A percentile compares a stretch with the other conserved stretches of the same genome.
Evolutionary conservation across 2,329 filamentous ascomycete species (phyloP).

Genomic region (Penicillium brevicompactum): DNA sequence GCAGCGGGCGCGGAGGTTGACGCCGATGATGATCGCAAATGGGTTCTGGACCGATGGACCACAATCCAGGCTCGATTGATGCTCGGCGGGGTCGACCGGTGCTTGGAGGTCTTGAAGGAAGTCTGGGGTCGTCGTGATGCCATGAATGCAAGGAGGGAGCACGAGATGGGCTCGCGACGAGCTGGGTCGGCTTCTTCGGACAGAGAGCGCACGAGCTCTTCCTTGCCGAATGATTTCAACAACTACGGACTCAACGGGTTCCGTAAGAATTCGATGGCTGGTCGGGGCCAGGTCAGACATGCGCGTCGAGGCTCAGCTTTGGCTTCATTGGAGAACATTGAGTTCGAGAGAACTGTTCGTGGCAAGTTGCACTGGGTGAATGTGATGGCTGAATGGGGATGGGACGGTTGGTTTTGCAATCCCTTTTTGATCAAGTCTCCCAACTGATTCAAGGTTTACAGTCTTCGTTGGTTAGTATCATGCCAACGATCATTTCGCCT

Average conservation of each 20-base stretch:
- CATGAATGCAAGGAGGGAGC: constrained; percentile 44
- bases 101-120: constrained; percentile 65
- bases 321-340: constrained; percentile 47
- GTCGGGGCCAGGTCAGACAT: constrained; percentile 9
- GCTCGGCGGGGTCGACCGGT: constrained; percentile 69
- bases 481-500: not conserved
- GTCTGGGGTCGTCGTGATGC: constrained; percentile 65
- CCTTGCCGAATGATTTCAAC: not conserved
- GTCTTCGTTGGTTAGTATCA: constrained; percentile 18
- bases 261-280: constrained; percentile 21
- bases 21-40: constrained; percentile 61
- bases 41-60: constrained; percentile 65
- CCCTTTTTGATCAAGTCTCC: not conserved
- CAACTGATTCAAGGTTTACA: not conserved
- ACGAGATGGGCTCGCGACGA: not conserved
- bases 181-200: not conserved
- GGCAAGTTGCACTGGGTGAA: constrained; percentile 69
- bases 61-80: constrained; percentile 64
- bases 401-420: constrained; percentile 60
- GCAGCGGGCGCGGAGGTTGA: constrained; percentile 67
- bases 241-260: constrained; percentile 27
- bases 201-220: not conserved
- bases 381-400: constrained; percentile 72
- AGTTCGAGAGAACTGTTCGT: constrained; percentile 65
- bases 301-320: constrained; percentile 32